Evolutionary conservation across 2,329 filamentous ascomycete species (phyloP), one percentile per base, ranked within the genome.

Genomic region (Aspergillus aculeatinus): DNA sequence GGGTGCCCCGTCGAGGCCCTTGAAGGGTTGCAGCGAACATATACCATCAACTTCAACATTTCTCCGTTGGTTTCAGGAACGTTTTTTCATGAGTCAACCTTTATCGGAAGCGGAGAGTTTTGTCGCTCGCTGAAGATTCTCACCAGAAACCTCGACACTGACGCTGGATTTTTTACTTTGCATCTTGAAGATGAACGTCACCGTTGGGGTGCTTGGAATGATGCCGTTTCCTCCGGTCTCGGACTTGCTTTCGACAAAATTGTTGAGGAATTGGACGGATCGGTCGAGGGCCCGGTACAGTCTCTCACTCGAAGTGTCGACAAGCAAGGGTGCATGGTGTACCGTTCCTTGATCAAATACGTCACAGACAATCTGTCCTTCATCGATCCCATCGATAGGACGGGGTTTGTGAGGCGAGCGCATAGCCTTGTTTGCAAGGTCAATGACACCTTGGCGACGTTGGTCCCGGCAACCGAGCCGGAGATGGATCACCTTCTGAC

Each of bases 61-160:
- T 68, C 68, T 5, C 81, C 82, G 25, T 69, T 87, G 7, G 74
- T 73, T 9, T 62, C 76, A 6, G 84, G 81, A 1, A 85, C 82
- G 0, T 85, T 80, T 65, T 87, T 87, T 62, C 82, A 84, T 61
- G 72, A 79, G 48, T 78, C 75, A 50, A 86, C 84, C 4, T 84
- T 87, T 60, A 76, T 87, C 59, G 85, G 85, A 29, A 84, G 83
- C 64, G 83, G 83, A 3, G 80, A 83, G 27, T 80, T 87, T 51
- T 68, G 72, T 16, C 76, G 75, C 39, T 80, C 80, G 39, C 64
- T 87, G 5, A 63, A 72, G 11, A 19, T 82, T 11, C 53, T 58
- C 21, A 64, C 70, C 6, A 73, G 81, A 47, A 70, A 83, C 63
- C 60, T 85, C 27, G 80, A 84, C 60, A 65, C 71, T 31, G 65